Evolutionary conservation across 768 basidiomycete genomes (phyloP).

Genomic region (Hygrophorus russula): DNA sequence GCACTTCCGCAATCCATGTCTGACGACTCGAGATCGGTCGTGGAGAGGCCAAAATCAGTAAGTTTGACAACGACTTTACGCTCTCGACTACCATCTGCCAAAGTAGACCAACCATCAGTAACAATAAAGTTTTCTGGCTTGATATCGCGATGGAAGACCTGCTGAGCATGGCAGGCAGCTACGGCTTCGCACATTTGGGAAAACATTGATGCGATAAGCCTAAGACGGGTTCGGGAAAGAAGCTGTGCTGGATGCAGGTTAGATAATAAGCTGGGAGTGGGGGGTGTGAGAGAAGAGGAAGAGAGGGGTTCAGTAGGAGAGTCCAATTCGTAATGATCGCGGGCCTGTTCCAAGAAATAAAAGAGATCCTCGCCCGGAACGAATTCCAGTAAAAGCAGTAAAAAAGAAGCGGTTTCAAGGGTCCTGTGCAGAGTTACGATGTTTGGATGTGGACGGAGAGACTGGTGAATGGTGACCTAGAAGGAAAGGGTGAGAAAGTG

Average conservation of each 20-base stretch:
- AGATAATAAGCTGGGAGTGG: slow-evolving; percentile 87
- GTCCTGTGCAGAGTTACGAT: slow-evolving; percentile 94
- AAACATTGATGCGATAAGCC: slow-evolving; percentile 95
- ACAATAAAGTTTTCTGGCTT: slow-evolving; percentile 99
- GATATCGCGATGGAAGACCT: slow-evolving; percentile 94
- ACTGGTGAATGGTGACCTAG: slow-evolving; percentile 91
- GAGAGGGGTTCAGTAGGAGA: slow-evolving; percentile 28
- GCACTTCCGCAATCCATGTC: slow-evolving; percentile 99
- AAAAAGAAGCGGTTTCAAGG: slow-evolving; percentile 81
- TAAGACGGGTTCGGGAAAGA: slow-evolving; percentile 78
- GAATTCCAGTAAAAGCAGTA: slow-evolving; percentile 89
- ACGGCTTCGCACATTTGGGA: slow-evolving; percentile 98
- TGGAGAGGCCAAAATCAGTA: slow-evolving; percentile 93
- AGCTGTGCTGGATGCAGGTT: slow-evolving; percentile 69
- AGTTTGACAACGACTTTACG: slow-evolving; percentile 93
- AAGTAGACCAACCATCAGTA: slow-evolving; percentile 60
- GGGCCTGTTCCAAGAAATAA: slow-evolving; percentile 95
- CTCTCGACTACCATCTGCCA: slow-evolving; percentile 49
- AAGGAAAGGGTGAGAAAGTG: slow-evolving; percentile 9
- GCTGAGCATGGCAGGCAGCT: slow-evolving; percentile 82
- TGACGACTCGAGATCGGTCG: slow-evolving; percentile 75
- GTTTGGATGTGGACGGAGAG: slow-evolving; percentile 79
- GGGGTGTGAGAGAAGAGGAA: slow-evolving; percentile 62
- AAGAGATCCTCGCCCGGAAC: slow-evolving; percentile 97
- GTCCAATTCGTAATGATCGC: slow-evolving; percentile 68